phyloP scores from a whole-genome alignment of 495 filamentous ascomycete genomes.

The Pyronema omphalodes region DNA sequence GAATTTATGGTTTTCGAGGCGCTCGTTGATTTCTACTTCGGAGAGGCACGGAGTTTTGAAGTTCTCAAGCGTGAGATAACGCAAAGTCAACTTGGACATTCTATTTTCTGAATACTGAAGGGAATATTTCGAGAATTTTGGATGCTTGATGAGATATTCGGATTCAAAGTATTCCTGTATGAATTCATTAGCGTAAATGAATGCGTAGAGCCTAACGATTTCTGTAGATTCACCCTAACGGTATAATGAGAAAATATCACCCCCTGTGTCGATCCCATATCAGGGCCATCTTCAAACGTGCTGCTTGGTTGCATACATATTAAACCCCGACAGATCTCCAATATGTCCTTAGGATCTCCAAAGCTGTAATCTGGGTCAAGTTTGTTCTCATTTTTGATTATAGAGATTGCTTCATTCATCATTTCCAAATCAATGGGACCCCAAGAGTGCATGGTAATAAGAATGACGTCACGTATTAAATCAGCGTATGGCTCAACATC shows the following conservation, averaged over 20 bases:
- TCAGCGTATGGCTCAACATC: neutral
- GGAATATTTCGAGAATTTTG: neutral
- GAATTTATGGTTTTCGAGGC: neutral
- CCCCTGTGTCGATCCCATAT: too few relatives aligned
- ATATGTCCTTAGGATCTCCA: neutral
- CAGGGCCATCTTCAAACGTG: too few relatives aligned
- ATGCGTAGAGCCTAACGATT: neutral
- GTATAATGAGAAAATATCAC: neutral
- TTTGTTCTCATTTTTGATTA: neutral
- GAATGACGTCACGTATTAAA: neutral
- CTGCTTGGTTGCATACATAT: neutral
- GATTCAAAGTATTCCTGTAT: neutral
- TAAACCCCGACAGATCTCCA: neutral
- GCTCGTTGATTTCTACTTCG: neutral
- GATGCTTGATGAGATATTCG: neutral
- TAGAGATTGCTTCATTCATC: neutral
- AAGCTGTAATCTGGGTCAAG: neutral
- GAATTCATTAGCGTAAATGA: neutral
- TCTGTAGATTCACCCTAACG: neutral
- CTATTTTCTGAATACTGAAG: neutral
- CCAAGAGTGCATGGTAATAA: neutral
- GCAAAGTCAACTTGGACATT: neutral
- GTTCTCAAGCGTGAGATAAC: neutral
- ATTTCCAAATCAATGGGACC: neutral
- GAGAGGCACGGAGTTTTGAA: neutral